Percentiles rank a stretch among this genome's conserved stretches.
Evolutionary conservation across 305 asterid species (phyloP).

Genomic region (Solanum aculeatissimum): DNA sequence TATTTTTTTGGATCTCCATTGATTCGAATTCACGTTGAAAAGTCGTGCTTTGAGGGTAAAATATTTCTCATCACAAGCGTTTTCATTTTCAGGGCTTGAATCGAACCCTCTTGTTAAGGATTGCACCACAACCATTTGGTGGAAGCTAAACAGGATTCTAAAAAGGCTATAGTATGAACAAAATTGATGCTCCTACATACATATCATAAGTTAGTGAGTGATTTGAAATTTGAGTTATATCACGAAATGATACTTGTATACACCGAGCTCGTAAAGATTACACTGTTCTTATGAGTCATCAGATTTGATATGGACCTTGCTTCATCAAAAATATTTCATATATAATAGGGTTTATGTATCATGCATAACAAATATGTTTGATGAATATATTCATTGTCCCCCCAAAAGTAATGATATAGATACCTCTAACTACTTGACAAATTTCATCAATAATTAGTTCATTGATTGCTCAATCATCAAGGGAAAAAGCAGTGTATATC

Average conservation of each 20-base stretch:
- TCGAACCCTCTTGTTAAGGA: not conserved
- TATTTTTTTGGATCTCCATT: too few relatives aligned
- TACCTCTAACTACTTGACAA: not conserved
- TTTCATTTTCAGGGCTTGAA: not conserved
- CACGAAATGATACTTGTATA: not conserved
- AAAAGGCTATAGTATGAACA: not conserved
- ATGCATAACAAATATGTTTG: not conserved
- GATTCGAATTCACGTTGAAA: not conserved
- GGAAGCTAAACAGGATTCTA: not conserved
- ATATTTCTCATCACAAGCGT: not conserved
- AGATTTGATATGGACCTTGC: not conserved
- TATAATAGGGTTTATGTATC: not conserved
- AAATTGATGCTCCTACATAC: not conserved
- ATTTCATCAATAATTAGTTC: not conserved
- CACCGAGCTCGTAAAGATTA: not conserved
- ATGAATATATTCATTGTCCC: not conserved
- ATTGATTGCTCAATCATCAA: not conserved
- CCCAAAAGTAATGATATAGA: not conserved
- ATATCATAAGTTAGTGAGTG: not conserved
- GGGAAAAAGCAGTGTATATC: not conserved
- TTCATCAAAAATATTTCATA: not conserved
- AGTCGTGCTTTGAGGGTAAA: not conserved
- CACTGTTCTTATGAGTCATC: not conserved
- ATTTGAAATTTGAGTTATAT: not conserved
- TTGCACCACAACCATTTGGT: not conserved